Conservation (phyloP, 805 yeast genomes). For the Blastobotrys chiropterorum region DNA sequence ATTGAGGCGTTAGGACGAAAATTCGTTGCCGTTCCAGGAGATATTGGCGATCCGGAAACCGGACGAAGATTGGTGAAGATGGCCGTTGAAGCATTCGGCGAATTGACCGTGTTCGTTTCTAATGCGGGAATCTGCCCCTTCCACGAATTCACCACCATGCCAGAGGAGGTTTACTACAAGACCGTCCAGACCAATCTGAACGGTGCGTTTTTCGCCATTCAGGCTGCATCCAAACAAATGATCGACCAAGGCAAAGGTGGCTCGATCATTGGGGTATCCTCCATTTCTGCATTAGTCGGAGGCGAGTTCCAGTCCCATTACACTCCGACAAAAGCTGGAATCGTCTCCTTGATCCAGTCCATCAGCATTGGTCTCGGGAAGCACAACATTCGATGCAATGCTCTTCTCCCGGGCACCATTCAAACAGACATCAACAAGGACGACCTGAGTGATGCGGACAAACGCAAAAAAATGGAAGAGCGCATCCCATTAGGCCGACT, state of each 20-base stretch:
- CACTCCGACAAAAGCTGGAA: slow-evolving; percentile 65
- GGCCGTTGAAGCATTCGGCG: slow-evolving; percentile 38
- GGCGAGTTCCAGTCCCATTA: slow-evolving; percentile 45
- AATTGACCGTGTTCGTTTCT: slow-evolving; percentile 49
- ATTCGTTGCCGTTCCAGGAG: slow-evolving; percentile 36
- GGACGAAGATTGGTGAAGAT: slow-evolving; percentile 23
- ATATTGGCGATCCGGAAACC: slow-evolving; percentile 37
- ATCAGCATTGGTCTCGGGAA: slow-evolving; percentile 64
- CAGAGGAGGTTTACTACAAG: slow-evolving; percentile 49
- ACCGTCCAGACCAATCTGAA: slow-evolving; percentile 55
- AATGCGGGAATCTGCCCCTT: slow-evolving; percentile 47
- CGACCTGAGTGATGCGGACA: slow-evolving; percentile 41
- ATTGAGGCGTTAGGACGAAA: slow-evolving; percentile 35
- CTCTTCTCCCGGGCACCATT: slow-evolving; percentile 72
- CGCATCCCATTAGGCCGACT: slow-evolving; percentile 70
- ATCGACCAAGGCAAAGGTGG: slow-evolving; percentile 43
- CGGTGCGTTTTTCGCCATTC: slow-evolving; percentile 58
- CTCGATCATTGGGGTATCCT: slow-evolving; percentile 54
- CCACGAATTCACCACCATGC: slow-evolving; percentile 47
- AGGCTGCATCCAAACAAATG: slow-evolving; percentile 58
- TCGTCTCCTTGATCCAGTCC: slow-evolving; percentile 53
- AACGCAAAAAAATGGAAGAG: slow-evolving; percentile 37
- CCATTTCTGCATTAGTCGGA: slow-evolving; percentile 60
- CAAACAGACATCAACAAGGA: slow-evolving; percentile 55
- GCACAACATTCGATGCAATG: slow-evolving; percentile 56